Base-by-base conservation (phyloP, 2,329 filamentous ascomycete species). In the Aspergillus sp. region DNA sequence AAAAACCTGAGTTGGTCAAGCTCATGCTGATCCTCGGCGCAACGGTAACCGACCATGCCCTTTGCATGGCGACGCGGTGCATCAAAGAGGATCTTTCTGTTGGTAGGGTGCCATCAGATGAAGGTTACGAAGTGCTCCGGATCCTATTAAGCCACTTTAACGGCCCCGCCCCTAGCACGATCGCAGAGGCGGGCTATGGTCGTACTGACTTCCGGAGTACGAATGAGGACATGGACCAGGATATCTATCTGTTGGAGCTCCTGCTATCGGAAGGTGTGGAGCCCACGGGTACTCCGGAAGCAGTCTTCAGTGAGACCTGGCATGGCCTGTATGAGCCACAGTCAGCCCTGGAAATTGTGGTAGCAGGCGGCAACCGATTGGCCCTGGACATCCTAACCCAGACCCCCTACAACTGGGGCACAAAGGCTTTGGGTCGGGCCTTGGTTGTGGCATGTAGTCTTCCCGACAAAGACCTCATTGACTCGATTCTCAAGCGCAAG, bases 341-440 rank as follows among this genome's bases (percentile, higher is more conserved):
- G 11, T 55, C 53, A 2, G 53, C 22, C 43, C 24, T 55, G 12
- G 53, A 55, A 12, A 13, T 43, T 18, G 45, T 15, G 15, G 24
- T n/a, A 5, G 12, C 22, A 24, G 2, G n/a, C 7, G 17, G 53
- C 8, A 32, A 24, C 15, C n/a, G 9, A 9, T 7, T 17, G 3
- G 13, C 8, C 1, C 7, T 55, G 3, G 18, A 55, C 2, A 22
- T 36, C 11, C 18, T 55, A 2, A 13, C 15, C 7, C 22, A 18
- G 17, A 1, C 0, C 9, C 12, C 38, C 2, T 17, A 24, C n/a
- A 5, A 3, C 5, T 55, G 53, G 53, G 24, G 8, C 7, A 12
- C 38, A 43, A 13, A 18, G 7, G 2, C 24, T 1, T 18, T 20
- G 22, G 45, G 53, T 15, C 53, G 44, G 12, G 53, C 53, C 26